Percentiles rank a stretch among this genome's conserved stretches.
phyloP scores from a whole-genome alignment of 192 early-diverging fungal species.

The Pecoramyces ruminantium region DNA sequence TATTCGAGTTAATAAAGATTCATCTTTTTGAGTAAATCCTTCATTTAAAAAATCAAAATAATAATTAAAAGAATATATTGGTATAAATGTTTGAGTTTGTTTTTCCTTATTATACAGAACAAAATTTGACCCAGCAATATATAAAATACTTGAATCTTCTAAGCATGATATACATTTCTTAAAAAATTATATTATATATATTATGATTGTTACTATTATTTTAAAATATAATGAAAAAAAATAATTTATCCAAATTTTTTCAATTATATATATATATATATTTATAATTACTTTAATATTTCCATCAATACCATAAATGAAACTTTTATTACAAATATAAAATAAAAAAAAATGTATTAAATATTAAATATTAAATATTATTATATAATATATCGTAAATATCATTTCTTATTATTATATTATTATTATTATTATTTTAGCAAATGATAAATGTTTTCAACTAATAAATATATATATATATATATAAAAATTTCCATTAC shows the following conservation, averaged over 20 bases:
- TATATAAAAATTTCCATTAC: no score
- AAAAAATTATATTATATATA: no score
- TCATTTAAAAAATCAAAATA: slow-evolving; percentile 16
- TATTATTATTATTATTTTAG: background rate
- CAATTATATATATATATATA: background rate
- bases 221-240: no score
- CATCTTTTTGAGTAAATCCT: slow-evolving; percentile 1
- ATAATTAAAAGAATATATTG: slow-evolving; percentile 18
- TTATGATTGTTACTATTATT: no score
- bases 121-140: slow-evolving; percentile 28
- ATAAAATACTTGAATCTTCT: slow-evolving; percentile 26
- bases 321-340: background rate
- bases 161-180: background rate
- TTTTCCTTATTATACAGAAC: slow-evolving; percentile 32
- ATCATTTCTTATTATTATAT: no score
- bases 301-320: background rate
- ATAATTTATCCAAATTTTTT: no score
- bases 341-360: no score
- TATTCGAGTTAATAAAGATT: background rate
- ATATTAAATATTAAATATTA: no score
- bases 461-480: no score
- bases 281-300: background rate
- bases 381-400: no score
- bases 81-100: slow-evolving; percentile 24
- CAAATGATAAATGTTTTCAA: no score